These are phyloP conservation scores for Penicillium sp. DNA, from an alignment of 2,329 filamentous ascomycete species.

Conservation along the genomic window DNA sequence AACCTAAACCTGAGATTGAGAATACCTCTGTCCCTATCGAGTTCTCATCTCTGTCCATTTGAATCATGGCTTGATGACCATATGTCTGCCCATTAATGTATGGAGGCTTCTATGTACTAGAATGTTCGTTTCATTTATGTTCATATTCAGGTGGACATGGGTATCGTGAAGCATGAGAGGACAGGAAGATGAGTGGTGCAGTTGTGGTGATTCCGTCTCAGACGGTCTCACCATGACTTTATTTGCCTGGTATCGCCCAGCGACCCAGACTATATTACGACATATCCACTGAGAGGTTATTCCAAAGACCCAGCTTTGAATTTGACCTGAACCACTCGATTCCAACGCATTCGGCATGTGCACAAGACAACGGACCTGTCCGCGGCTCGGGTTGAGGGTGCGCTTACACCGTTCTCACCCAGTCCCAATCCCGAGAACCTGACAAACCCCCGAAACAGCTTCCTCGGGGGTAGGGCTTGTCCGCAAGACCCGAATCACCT, in stretches of 20 bases:
- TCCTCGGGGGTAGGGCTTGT: conserved; percentile 28
- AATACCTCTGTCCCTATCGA: neutral
- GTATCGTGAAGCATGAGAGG: neutral
- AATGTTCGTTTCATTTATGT: neutral
- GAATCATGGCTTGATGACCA: conserved; percentile 14
- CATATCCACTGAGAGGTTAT: neutral
- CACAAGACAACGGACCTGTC: neutral
- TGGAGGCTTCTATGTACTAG: conserved; percentile 10
- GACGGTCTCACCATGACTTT: neutral
- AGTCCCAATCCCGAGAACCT: conserved; percentile 19
- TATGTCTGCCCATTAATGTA: conserved; percentile 11
- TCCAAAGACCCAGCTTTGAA: conserved; percentile 1
- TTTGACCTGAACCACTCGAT: neutral
- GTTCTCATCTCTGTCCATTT: neutral
- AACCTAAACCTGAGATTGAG: neutral
- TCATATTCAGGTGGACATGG: neutral
- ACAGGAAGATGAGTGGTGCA: neutral
- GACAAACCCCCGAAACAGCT: conserved; percentile 27
- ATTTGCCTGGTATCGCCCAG: conserved; percentile 1
- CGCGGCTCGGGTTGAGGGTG: neutral
- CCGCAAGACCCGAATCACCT: conserved; percentile 29
- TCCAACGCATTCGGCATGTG: neutral
- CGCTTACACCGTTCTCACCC: neutral
- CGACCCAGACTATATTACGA: conserved; percentile 2
- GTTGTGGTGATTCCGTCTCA: neutral